Base-by-base conservation (phyloP, 352 stramenopile genomes). In the Thalassiosira allenii region DNA sequence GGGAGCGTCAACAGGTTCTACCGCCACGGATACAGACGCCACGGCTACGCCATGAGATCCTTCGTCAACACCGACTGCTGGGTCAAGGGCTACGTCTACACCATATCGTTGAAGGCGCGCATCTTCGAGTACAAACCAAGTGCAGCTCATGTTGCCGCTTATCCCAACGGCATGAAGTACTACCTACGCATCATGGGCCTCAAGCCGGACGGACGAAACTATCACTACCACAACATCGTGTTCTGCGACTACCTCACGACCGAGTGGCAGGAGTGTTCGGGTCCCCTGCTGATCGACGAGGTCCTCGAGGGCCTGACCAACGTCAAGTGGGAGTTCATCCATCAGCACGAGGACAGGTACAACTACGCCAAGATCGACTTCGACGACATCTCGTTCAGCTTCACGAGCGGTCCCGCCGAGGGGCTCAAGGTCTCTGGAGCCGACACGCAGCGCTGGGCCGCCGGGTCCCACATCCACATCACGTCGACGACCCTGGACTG, bases 371-470 rank as follows among this genome's bases (percentile, higher is more conserved):
- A 70, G 37, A 37, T 89, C 40, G 81, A 89, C 56, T 84, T 67
- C 47, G 81, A 89, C 66, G 81, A 89, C 68, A 76, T 89, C 23
- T 84, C 61, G 22, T 76, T 89, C 4, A 43, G 43, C 5, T 81
- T 76, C 32, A 74, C 43, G 27, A 74, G 58, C 43, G 81, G 81
- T 70, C 70, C 71, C 30, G 56, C 64, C 30, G 79, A 75, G 66
- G 73, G 73, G 34, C 47, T 87, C 30, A 74, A 59, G 0, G 23
- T 84, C 22, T n/a, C 63, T 32, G 34, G 30, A 22, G 11, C 40
- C 17, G 47, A 25, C 52, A n/a, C 71, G 3, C n/a, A n/a, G n/a
- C n/a, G n/a, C n/a, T 89, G 82, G 82, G 78, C 41, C 23, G 33
- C 61, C 25, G 75, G 73, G 53, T 57, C 82, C 25, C 78, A 87